Evolutionary conservation across 768 basidiomycete genomes (phyloP), one percentile per base, ranked within the genome.

Genomic region (Leucocoprinus leucothites): DNA sequence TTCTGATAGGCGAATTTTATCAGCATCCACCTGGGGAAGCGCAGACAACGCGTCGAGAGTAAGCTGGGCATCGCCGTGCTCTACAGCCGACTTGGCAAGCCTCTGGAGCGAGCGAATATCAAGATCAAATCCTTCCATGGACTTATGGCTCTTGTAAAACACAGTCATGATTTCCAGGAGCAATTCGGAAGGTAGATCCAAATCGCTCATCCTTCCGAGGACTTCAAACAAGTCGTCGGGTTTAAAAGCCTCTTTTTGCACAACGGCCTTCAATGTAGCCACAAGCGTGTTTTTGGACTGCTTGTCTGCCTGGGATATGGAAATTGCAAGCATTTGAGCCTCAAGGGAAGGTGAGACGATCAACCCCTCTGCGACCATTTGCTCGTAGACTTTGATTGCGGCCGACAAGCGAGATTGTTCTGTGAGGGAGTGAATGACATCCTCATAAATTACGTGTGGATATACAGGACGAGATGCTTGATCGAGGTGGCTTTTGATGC

Each of bases 281-380:
- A 34, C 9, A 1, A 42, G 21, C 22, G 21, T 24, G n/a, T 28
- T 31, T 35, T 34, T 28, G 46, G 21, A 2, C 46, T 41, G 40
- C 13, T 31, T 41, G 19, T 41, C 46, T 21, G 51, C 41, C 6
- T 38, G 18, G n/a, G 35, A 14, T 24, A 41, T 28, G 8, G 47
- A 21, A 25, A 49, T 21, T 7, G 36, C 48, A 19, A 56, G 36
- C 47, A 56, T 56, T 14, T 48, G 47, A 24, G 54, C 54, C 43
- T 56, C 54, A 9, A 56, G 47, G 7, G 40, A 43, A n/a, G 40
- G 54, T 13, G 54, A 48, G 38, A 42, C 47, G 21, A 48, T 34
- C 9, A 34, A 43, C 16, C 54, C 54, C 16, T 34, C 47, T 8
- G 26, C 21, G 28, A 48, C 22, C 54, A 56, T 35, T 19, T 40